phyloP scores from a whole-genome alignment of 192 early-diverging fungal species.

The Gigaspora rosea region DNA sequence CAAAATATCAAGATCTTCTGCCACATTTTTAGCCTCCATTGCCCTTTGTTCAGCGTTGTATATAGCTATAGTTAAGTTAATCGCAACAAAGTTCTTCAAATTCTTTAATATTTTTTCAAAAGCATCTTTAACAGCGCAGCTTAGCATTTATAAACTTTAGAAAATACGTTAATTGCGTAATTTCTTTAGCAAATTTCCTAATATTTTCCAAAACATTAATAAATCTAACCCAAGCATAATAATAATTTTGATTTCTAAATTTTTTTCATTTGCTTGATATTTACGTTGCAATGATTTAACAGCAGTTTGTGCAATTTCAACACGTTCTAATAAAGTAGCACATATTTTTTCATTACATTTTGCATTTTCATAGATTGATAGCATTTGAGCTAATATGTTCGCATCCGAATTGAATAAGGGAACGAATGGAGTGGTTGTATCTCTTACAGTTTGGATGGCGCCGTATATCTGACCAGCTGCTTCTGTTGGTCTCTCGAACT shows the following conservation, averaged over 20 bases:
- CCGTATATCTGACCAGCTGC: no score
- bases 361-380: background rate
- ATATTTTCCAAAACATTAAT: slow-evolving; percentile 6
- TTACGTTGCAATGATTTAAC: background rate
- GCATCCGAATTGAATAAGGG: background rate
- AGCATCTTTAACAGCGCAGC: background rate
- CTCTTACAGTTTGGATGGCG: background rate
- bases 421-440: background rate
- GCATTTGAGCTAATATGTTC: background rate
- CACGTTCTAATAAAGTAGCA: slow-evolving; percentile 5
- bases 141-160: slow-evolving; percentile 3
- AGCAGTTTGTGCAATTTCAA: background rate
- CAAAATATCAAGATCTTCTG: background rate
- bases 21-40: background rate
- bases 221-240: background rate
- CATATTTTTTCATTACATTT: slow-evolving; percentile 18
- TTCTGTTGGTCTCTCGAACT: no score
- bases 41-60: background rate
- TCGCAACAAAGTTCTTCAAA: background rate
- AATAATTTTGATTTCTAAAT: slow-evolving; percentile 1
- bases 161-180: background rate
- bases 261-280: background rate
- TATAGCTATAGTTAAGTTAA: background rate
- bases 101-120: background rate
- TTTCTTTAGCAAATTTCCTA: slow-evolving; percentile 6